Evolutionary conservation across 768 basidiomycete genomes (phyloP), one percentile per base, ranked within the genome.

Genomic region (Hericium rajendrae): DNA sequence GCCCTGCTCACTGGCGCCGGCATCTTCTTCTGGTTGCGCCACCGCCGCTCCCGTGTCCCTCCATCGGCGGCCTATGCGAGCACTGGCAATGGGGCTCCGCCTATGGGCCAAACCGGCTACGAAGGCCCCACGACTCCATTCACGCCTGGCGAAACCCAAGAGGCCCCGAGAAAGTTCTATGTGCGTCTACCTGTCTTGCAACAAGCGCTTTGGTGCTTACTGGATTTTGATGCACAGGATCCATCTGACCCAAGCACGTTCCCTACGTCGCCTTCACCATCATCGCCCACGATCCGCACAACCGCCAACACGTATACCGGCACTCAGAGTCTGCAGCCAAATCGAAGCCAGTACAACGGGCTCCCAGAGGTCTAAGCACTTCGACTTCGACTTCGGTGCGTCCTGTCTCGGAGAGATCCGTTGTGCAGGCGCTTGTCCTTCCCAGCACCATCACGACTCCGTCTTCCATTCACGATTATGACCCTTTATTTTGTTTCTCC

Each of bases 1-100:
- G 76, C 73, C 8, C 59, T 78, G 48, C 68, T 83, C 12, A 74
- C 63, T 4, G 76, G 63, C 6, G 46, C 69, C 6, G 62, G 75
- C 54, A 26, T 51, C 9, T 24, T 51, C 49, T 37, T 51, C 49
- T 83, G 77, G 73, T 72, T 76, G 60, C 60, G 69, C 40, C 71
- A 60, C 41, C 67, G 64, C 20, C 70, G 70, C 39, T 60, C 72
- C 50, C 60, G 57, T 49, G 51, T 40, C 18, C 50, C 65, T 38
- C 57, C 62, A 6, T 62, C 67, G n/a, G 59, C 62, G 9, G 58
- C 65, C 6, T 61, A 57, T 53, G 32, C 32, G 9, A 10, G 32
- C 32, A 32, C 18, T 16, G 40, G 22, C 32, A 39, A n/a, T 3
- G 51, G 37, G 13, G 51, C 32, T 6, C 40, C 54, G 15, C 57